Conservation (phyloP, 441 rosid genomes). For the Jatropha multifida region DNA sequence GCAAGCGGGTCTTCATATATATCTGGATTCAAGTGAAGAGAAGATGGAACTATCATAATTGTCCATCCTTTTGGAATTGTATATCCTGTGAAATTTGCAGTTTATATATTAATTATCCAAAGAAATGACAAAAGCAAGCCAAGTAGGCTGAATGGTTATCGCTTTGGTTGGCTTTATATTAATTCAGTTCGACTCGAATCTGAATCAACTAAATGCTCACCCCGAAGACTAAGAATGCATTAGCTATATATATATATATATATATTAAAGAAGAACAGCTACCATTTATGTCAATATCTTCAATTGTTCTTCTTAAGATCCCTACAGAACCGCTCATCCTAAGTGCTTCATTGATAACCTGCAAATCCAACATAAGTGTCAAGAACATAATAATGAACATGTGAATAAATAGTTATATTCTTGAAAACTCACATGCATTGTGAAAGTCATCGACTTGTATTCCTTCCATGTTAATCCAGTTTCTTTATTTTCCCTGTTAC, state of each 20-base stretch:
- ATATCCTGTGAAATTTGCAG: slow-evolving; percentile 26
- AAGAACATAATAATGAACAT: neutral
- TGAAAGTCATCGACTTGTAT: slow-evolving; percentile 37
- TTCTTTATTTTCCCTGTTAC: slow-evolving; percentile 19
- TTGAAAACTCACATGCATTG: slow-evolving; percentile 25
- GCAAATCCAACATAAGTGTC: neutral
- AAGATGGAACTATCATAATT: slow-evolving; percentile 26
- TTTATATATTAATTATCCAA: too few relatives aligned
- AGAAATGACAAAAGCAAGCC: too few relatives aligned
- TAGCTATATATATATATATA: neutral
- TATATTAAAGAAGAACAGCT: neutral
- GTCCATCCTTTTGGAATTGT: slow-evolving; percentile 39
- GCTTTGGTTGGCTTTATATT: too few relatives aligned
- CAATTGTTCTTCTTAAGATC: slow-evolving; percentile 19
- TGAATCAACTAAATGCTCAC: too few relatives aligned
- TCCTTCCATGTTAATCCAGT: slow-evolving; percentile 32
- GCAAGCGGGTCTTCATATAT: slow-evolving; percentile 15
- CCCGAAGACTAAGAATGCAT: neutral
- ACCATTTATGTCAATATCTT: slow-evolving; percentile 20
- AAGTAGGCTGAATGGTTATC: too few relatives aligned
- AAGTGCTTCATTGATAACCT: slow-evolving; percentile 26
- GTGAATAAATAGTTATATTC: neutral
- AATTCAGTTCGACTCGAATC: too few relatives aligned
- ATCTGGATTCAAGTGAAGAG: slow-evolving; percentile 31
- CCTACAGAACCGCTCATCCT: slow-evolving; percentile 21